These are phyloP conservation scores for Diaporthe ampelina DNA, from an alignment of 2,329 filamentous ascomycete species.

Conservation along the genomic window DNA sequence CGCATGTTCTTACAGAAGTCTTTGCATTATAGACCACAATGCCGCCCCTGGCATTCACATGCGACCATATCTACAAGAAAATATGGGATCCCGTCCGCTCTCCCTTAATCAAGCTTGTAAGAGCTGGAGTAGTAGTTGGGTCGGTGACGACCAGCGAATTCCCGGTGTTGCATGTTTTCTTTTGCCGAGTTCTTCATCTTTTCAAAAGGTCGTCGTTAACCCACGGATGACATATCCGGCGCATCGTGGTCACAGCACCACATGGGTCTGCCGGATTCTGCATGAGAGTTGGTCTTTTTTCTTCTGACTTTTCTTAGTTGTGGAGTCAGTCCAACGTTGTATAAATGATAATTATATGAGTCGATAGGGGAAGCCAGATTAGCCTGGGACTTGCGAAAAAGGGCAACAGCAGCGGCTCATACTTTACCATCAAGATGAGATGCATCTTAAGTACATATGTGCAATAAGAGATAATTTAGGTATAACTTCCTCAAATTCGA, in stretches of 20 bases:
- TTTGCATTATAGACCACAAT: not conserved
- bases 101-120: slow-evolving; percentile 33
- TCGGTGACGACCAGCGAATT: slow-evolving; percentile 33
- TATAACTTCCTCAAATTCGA: no score
- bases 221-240: not conserved
- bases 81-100: slow-evolving; percentile 35
- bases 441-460: no score
- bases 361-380: not conserved
- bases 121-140: slow-evolving; percentile 29
- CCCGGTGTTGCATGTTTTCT: slow-evolving; percentile 21
- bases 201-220: not conserved
- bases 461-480: no score
- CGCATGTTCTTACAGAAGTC: not conserved
- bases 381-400: not conserved
- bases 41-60: not conserved
- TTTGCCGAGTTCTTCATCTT: not conserved
- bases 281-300: not conserved
- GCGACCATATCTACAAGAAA: slow-evolving; percentile 33
- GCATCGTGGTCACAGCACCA: not conserved
- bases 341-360: no score
- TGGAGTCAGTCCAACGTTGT: no score
- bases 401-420: not conserved
- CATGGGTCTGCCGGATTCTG: not conserved
- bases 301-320: not conserved
- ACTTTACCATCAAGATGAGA: no score